Conservation (phyloP, 169 alveolate species). For the Amoebophrya sp. region DNA sequence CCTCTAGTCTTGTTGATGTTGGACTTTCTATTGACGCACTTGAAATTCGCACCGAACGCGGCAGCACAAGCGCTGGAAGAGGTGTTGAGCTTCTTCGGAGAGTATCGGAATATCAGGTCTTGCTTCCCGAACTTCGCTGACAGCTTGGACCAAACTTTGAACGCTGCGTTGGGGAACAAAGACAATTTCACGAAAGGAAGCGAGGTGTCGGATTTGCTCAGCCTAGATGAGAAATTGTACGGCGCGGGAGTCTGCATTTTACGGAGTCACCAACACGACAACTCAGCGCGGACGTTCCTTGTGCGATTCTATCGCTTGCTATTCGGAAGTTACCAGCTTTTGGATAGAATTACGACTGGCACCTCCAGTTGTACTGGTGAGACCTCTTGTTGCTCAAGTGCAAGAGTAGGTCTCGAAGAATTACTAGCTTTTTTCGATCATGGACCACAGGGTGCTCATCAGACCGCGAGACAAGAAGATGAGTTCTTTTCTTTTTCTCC, state of each 20-base stretch:
- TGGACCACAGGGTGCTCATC: neutral
- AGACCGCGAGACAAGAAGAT: neutral
- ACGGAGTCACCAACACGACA: neutral
- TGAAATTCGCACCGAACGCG: neutral
- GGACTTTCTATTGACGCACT: neutral
- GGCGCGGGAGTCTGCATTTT: neutral
- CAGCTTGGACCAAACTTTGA: neutral
- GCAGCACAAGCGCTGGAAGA: neutral
- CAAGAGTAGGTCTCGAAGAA: neutral
- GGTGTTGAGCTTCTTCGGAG: neutral
- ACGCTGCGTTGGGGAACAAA: neutral
- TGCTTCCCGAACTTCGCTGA: neutral
- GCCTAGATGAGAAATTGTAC: neutral
- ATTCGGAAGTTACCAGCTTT: neutral
- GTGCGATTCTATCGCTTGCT: neutral
- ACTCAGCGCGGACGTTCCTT: neutral
- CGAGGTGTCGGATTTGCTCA: neutral
- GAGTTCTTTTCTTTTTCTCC: neutral
- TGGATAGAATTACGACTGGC: neutral
- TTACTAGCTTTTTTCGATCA: neutral
- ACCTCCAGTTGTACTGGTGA: neutral
- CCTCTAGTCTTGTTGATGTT: neutral
- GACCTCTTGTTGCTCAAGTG: neutral
- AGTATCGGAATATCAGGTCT: neutral
- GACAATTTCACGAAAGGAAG: neutral